A percentile compares a stretch with the other conserved stretches of the same genome.
Evolutionary conservation across 495 filamentous ascomycete species (phyloP).

Genomic region (Penicillium angulare): DNA sequence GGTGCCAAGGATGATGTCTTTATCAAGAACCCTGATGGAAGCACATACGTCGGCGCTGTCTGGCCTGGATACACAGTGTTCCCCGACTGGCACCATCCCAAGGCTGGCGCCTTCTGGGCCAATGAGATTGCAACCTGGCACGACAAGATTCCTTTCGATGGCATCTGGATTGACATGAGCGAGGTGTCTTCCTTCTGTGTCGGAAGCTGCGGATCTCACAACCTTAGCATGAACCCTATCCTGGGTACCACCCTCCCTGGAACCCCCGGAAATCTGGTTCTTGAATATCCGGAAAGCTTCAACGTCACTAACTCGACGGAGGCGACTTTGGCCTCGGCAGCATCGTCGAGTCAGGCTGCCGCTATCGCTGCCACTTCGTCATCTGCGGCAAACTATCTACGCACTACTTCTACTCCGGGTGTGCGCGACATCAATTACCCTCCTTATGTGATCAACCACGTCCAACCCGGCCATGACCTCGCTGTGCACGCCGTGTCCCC

Average conservation of each 20-base stretch:
- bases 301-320: slow-evolving; percentile 68
- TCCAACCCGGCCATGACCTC: slow-evolving; percentile 64
- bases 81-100: slow-evolving; percentile 58
- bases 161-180: slow-evolving; percentile 66
- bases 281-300: slow-evolving; percentile 72
- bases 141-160: slow-evolving; percentile 56
- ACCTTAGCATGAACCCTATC: slow-evolving; percentile 67
- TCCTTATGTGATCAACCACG: slow-evolving; percentile 79
- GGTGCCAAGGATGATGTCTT: slow-evolving; percentile 63
- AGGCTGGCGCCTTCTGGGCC: slow-evolving; percentile 67
- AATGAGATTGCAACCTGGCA: slow-evolving; percentile 62
- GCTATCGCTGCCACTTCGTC: slow-evolving; percentile 23
- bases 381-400: slow-evolving; percentile 49
- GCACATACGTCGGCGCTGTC: slow-evolving; percentile 60
- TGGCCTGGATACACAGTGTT: slow-evolving; percentile 67
- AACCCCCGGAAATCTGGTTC: slow-evolving; percentile 57
- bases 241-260: slow-evolving; percentile 74
- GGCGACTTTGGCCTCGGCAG: too few species aligned
- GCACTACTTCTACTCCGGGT: slow-evolving; percentile 65
- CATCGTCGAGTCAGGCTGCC: too few species aligned
- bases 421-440: slow-evolving; percentile 75
- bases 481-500: slow-evolving; percentile 71
- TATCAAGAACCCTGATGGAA: slow-evolving; percentile 62
- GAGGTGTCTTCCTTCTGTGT: slow-evolving; percentile 79
- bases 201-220: slow-evolving; percentile 70